A percentile compares a stretch with the other conserved stretches of the same genome.
These are phyloP conservation scores for Paraphaeosphaeria sporulosa DNA, from an alignment of 2,329 filamentous ascomycete species.

Conservation along the genomic window DNA sequence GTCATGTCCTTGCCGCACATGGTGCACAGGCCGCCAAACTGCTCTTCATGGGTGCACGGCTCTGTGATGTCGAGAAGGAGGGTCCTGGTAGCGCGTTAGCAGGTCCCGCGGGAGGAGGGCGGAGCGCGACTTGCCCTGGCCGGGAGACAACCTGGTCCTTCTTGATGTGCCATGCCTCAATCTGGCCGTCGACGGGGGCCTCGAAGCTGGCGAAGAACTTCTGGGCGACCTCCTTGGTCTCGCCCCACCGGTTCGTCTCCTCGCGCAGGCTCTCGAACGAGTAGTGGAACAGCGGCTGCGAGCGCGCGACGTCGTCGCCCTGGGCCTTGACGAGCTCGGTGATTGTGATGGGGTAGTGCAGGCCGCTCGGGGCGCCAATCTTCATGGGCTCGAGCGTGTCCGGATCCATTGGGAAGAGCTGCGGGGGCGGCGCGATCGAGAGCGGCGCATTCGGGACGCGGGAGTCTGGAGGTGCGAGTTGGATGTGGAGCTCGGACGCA, in stretches of 20 bases:
- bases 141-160: conserved; percentile 67
- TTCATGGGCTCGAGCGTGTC: conserved; percentile 52
- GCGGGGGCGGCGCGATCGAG: conserved; percentile 36
- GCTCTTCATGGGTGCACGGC: conserved; percentile 87
- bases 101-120: conserved; percentile 15
- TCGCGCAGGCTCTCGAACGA: conserved; percentile 78
- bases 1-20: conserved; percentile 98
- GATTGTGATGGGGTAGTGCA: conserved; percentile 94
- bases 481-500: conserved; percentile 23
- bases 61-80: conserved; percentile 82
- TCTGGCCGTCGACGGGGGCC: conserved; percentile 80
- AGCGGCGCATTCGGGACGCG: conserved; percentile 42
- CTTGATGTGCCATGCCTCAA: conserved; percentile 78
- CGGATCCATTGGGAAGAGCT: conserved; percentile 25
- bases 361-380: conserved; percentile 58
- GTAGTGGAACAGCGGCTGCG: conserved; percentile 85
- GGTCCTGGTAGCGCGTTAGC: conserved; percentile 51
- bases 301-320: conserved; percentile 77
- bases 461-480: conserved; percentile 17
- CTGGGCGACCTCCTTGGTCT: conserved; percentile 72
- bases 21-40: conserved; percentile 89
- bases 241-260: conserved; percentile 74
- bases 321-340: conserved; percentile 80
- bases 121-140: conserved; percentile 46
- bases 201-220: conserved; percentile 82